Base-by-base conservation (phyloP, 1,284 basidiomycete genomes). In the Cryptococcus wingfieldii region DNA sequence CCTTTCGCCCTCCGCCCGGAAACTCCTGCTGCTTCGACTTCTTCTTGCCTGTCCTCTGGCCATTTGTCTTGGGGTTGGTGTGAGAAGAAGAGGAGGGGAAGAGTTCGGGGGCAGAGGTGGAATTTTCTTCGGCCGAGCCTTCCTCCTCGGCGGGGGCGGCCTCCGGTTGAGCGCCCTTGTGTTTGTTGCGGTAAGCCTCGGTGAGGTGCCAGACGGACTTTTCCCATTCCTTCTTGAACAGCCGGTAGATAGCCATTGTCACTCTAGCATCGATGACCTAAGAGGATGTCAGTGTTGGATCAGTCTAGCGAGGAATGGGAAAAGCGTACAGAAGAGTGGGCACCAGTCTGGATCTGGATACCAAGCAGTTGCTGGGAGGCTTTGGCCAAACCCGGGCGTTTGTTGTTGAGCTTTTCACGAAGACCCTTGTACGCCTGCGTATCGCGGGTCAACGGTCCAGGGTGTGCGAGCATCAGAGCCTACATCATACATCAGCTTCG, bases 221-320 rank as follows among this genome's bases (percentile, higher is more conserved):
- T 56, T 98, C 93, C 92, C 91, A 98, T 51, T 84, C 83, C 56
- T 84, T 84, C 68, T 89, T 87, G 72, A 95, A 83, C n/a, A 95
- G 74, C 7, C 92, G 82, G 76, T 90, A 98, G 25, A 98, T 79
- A 0, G 91, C 94, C 92, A 98, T 98, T 0, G 95, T 92, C 0
- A 94, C 93, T 47, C 92, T 82, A 2, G 95, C 94, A 71, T 98
- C 94, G 25, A 86, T 90, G 7, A 95, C 84, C 91, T 94, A 50
- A 31, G 63, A 47, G 27, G 19, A 43, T 31, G 41, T 45, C 7
- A 34, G 10, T 12, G 18, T 19, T 39, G 12, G 9, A 25, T 1
- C 23, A 23, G 31, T 34, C 53, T 31, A 25, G 28, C 18, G 13
- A 31, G 23, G 38, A 18, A 42, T 38, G 47, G 47, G 4, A 25